A percentile compares a stretch with the other conserved stretches of the same genome.
phyloP scores from a whole-genome alignment of 495 filamentous ascomycete genomes.

The Talaromyces ruber region DNA sequence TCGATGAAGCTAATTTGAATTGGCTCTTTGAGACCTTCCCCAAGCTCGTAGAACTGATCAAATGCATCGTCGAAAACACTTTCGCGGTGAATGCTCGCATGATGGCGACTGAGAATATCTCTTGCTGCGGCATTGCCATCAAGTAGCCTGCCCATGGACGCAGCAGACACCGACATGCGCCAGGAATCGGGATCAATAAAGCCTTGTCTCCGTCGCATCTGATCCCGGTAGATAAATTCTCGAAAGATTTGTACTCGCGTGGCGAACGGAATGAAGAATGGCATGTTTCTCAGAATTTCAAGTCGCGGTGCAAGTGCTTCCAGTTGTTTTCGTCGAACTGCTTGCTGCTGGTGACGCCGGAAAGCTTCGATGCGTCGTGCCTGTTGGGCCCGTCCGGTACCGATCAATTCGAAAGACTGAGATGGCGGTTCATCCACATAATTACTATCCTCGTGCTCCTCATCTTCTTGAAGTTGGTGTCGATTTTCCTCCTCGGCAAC shows the following conservation, averaged over 20 bases:
- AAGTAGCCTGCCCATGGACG: slow-evolving; percentile 27
- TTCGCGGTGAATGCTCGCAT: slow-evolving; percentile 73
- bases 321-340: slow-evolving; percentile 55
- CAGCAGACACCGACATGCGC: slow-evolving; percentile 53
- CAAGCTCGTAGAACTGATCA: slow-evolving; percentile 72
- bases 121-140: slow-evolving; percentile 20
- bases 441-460: slow-evolving; percentile 37
- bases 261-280: slow-evolving; percentile 90
- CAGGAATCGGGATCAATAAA: slow-evolving; percentile 71
- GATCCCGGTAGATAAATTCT: slow-evolving; percentile 80
- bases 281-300: slow-evolving; percentile 92
- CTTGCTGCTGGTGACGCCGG: slow-evolving; percentile 53
- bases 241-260: slow-evolving; percentile 91
- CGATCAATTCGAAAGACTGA: slow-evolving; percentile 32
- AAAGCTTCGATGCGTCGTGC: slow-evolving; percentile 42
- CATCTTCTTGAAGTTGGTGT: slow-evolving; percentile 53
- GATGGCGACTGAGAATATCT: slow-evolving; percentile 59
- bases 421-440: slow-evolving; percentile 19
- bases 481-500: slow-evolving; percentile 81
- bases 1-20: slow-evolving; percentile 98
- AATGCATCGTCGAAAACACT: slow-evolving; percentile 81
- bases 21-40: slow-evolving; percentile 83
- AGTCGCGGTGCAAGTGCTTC: slow-evolving; percentile 73
- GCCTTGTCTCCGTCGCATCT: slow-evolving; percentile 65
- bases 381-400: slow-evolving; percentile 44